Evolutionary conservation across 108 stramenopile genomes (phyloP).

Genomic region (Nannochloropsis gaditana): DNA sequence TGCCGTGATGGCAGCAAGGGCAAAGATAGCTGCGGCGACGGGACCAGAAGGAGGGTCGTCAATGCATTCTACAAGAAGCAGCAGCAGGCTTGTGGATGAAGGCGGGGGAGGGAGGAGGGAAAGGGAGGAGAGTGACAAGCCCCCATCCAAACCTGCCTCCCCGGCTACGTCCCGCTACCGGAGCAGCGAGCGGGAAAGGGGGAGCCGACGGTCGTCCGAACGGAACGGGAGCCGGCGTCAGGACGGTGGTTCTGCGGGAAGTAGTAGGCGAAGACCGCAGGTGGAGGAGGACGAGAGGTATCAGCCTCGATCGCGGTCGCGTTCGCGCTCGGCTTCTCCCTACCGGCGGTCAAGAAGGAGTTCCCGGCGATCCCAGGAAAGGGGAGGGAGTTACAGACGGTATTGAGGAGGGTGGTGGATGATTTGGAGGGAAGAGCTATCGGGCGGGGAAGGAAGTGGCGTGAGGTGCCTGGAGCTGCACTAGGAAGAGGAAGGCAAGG

Average conservation of each 20-base stretch:
- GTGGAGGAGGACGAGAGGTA: not conserved
- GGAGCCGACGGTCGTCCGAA: not conserved
- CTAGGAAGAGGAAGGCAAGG: no score
- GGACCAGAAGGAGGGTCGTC: no score
- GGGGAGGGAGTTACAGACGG: not conserved
- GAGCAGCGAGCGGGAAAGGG: not conserved
- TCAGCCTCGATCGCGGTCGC: not conserved
- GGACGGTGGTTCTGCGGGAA: not conserved
- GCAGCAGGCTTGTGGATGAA: no score
- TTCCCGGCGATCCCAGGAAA: not conserved
- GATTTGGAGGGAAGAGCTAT: no score
- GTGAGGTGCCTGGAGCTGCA: no score
- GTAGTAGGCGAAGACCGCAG: not conserved
- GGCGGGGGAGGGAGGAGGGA: constrained; percentile 9
- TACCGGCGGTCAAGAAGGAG: not conserved
- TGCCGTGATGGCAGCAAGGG: not conserved
- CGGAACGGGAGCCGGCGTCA: not conserved
- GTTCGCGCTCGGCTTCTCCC: not conserved
- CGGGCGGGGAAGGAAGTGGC: no score
- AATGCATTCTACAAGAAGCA: not conserved
- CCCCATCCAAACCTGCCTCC: not conserved
- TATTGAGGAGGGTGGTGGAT: not conserved
- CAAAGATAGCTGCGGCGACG: not conserved
- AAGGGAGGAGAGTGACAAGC: not conserved
- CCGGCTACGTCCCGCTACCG: not conserved